Base-by-base conservation (phyloP, 768 basidiomycete species). In the Leccinum rimulosum region DNA sequence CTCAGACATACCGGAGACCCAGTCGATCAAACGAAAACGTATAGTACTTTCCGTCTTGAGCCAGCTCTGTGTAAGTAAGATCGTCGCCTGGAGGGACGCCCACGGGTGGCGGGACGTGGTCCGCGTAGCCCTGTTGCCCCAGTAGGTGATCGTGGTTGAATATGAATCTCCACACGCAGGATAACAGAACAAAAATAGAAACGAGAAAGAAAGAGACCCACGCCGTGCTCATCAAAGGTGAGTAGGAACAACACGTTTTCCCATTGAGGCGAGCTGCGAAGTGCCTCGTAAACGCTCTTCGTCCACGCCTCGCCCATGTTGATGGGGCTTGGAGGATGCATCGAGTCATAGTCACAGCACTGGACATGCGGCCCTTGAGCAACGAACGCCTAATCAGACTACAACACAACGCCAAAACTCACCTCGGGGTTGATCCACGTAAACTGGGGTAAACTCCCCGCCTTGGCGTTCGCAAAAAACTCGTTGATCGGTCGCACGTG, bases 351-450 rank as follows among this genome's bases (percentile, higher is more conserved):
- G 2, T 1, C 6, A 27, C 68, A 69, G 25, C 68, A 69, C 68
- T 69, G 14, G 27, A 28, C 22, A 8, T 0, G 19, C 15, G 30
- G 3, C 6, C 15, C 3, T 52, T 62, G 17, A 54, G 31, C 8
- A 40, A 47, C 12, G 17, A 51, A 52, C 5, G 14, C 14, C 9
- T 17, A 8, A n/a, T 43, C 40, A 43, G n/a, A 45, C n/a, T 6
- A 19, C 19, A 22, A n/a, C 2, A 30, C 8, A n/a, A 27, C 1
- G n/a, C 33, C 1, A 3, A n/a, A 15, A 27, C 56, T 7, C 22
- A 70, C 66, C 69, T 69, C 68, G 2, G 68, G 68, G 45, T 69
- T 69, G 36, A 69, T 70, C 52, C 59, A 69, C 5, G 66, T 68
- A 25, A 69, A 68, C 56, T 64, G 69, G 6, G 68, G 69, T n/a